These are phyloP conservation scores for Fusarium sp. DNA, from an alignment of 2,329 filamentous ascomycete species.

Conservation along the genomic window DNA sequence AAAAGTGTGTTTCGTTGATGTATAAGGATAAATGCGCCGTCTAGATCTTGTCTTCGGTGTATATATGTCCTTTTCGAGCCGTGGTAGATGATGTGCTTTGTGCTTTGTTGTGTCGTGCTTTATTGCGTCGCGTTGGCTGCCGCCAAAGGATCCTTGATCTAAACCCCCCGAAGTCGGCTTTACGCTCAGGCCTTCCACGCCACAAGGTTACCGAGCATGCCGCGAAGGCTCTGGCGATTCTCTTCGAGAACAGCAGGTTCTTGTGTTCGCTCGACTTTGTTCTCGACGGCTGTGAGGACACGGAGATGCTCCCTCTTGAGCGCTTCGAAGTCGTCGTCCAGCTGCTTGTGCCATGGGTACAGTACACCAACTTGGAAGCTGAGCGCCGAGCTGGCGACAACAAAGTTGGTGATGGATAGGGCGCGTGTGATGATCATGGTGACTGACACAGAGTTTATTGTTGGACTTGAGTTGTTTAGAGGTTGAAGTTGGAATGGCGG, in stretches of 20 bases:
- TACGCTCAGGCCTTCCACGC: slow-evolving; percentile 36
- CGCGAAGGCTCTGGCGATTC: slow-evolving; percentile 28
- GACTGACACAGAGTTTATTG: slow-evolving; percentile 1
- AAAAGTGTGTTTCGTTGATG: slow-evolving; percentile 10
- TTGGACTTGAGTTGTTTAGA: neutral
- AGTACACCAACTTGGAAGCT: slow-evolving; percentile 76
- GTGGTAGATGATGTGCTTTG: neutral
- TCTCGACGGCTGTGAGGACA: slow-evolving; percentile 33
- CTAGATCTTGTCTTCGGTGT: neutral
- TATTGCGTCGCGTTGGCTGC: slow-evolving; percentile 11
- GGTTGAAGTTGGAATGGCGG: neutral
- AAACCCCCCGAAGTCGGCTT: slow-evolving; percentile 33
- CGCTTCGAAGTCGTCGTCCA: slow-evolving; percentile 67
- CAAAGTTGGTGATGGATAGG: slow-evolving; percentile 61
- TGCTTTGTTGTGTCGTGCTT: neutral
- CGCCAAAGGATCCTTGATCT: neutral
- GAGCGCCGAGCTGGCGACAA: slow-evolving; percentile 72
- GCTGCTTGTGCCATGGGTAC: slow-evolving; percentile 76
- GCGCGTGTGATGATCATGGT: slow-evolving; percentile 44
- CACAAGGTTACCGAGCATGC: slow-evolving; percentile 26
- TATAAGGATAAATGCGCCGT: neutral
- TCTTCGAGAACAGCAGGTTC: slow-evolving; percentile 25
- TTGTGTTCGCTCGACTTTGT: slow-evolving; percentile 15
- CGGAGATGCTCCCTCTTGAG: slow-evolving; percentile 44
- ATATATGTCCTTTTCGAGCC: neutral